Conservation (phyloP, 2,329 filamentous ascomycete genomes). For the Pseudofabraea citricarpa region DNA sequence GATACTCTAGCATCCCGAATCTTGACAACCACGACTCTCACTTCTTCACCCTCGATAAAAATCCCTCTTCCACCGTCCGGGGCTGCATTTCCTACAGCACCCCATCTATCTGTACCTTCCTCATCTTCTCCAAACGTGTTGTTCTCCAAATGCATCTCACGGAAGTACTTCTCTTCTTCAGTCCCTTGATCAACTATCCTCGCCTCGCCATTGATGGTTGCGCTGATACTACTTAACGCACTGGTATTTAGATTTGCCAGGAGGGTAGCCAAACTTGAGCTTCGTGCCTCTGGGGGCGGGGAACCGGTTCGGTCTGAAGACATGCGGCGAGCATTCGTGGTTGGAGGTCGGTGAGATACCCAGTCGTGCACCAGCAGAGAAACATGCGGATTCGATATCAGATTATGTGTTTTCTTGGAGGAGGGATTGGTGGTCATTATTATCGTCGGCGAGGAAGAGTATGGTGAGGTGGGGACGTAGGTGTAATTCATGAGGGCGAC, state of each 20-base stretch:
- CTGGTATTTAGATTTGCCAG: slow-evolving; percentile 89
- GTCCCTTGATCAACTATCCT: slow-evolving; percentile 66
- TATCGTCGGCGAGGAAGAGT: slow-evolving; percentile 70
- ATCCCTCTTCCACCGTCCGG: slow-evolving; percentile 52
- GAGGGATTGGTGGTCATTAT: slow-evolving; percentile 87
- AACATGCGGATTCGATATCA: slow-evolving; percentile 79
- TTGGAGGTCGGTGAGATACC: slow-evolving; percentile 88
- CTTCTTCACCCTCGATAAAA: slow-evolving; percentile 77
- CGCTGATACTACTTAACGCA: slow-evolving; percentile 81
- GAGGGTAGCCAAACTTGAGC: slow-evolving; percentile 74
- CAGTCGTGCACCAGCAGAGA: slow-evolving; percentile 97
- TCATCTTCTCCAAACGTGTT: slow-evolving; percentile 74
- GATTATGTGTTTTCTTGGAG: slow-evolving; percentile 76
- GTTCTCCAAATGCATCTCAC: slow-evolving; percentile 79
- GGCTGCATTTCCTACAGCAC: slow-evolving; percentile 25
- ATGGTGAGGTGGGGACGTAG: slow-evolving; percentile 77
- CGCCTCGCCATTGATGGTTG: slow-evolving; percentile 89
- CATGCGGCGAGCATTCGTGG: slow-evolving; percentile 51
- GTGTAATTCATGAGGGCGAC: slow-evolving; percentile 99
- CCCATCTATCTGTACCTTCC: slow-evolving; percentile 31
- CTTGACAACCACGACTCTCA: slow-evolving; percentile 79
- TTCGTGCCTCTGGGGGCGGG: slow-evolving; percentile 57
- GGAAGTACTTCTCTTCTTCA: slow-evolving; percentile 81
- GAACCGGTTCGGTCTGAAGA: slow-evolving; percentile 53
- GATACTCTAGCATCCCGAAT: slow-evolving; percentile 83